Base-by-base conservation (phyloP, 352 stramenopile species). In the Phytopythium chamaehyphon region DNA sequence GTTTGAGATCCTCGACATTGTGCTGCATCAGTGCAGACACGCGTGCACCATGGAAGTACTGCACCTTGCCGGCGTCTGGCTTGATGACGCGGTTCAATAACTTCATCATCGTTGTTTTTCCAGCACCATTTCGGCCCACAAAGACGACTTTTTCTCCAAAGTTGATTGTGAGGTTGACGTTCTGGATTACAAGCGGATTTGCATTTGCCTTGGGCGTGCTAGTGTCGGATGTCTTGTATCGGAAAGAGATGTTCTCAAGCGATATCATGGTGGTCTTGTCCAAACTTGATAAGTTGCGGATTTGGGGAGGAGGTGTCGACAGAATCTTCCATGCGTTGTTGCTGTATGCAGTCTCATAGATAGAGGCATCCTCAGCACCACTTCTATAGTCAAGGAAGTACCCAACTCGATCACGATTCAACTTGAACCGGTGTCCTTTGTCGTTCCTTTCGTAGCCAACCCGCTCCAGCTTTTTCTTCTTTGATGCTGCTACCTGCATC, bases 61-160 rank as follows among this genome's bases (percentile, higher is more conserved):
- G 59, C 23, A 84, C 54, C 44, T 78, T 78, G 6, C 72, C 73
- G 10, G 49, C 24, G 11, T 64, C 66, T 11, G 74, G 71, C 47
- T 57, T 55, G 47, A 98, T 63, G 38, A 87, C 79, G 10, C 89
- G 79, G 23, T 82, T 81, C 45, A 98, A 85, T 3, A 98, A 75
- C 60, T 96, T 97, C 38, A 98, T 78, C 16, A 98, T 68, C 1
- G 94, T 98, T 14, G 91, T 98, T 61, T 98, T 98, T 22, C 86
- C 86, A 24, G 73, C 67, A 18, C 73, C 71, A 39, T 87, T 83
- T n/a, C 90, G 86, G 19, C 93, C 93, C 33, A 97, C 87, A 1
- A 97, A 56, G 24, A 93, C 83, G 37, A 97, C 73, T 22, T 86
- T 84, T 36, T 90, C 72, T 2, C 83, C 83, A 50, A 90, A 86